Conservation (phyloP, 768 basidiomycete species). For the Rhodotorula babjevae region DNA sequence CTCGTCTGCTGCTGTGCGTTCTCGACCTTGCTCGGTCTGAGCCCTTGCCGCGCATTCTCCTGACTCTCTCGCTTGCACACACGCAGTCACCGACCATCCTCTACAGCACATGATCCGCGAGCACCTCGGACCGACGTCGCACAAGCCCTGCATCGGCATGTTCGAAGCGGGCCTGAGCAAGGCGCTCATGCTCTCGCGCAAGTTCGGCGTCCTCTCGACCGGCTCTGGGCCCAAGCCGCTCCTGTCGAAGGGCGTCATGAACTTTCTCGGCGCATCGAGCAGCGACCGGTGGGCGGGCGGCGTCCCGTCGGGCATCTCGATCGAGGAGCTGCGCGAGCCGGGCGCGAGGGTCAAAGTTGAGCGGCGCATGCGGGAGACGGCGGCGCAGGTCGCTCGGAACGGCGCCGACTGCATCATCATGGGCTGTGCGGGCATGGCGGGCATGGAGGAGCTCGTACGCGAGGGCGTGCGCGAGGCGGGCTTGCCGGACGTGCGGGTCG, state of each 20-base stretch:
- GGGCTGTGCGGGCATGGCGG: constrained; percentile 38
- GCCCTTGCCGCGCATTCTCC: neutral
- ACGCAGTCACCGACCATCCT: constrained; percentile 41
- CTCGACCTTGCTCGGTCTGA: neutral
- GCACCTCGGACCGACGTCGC: constrained; percentile 35
- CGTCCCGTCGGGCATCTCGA: constrained; percentile 28
- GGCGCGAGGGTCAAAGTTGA: constrained; percentile 24
- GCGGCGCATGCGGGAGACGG: constrained; percentile 25
- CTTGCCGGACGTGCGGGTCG: constrained; percentile 27
- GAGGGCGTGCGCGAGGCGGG: constrained; percentile 31
- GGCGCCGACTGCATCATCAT: constrained; percentile 36
- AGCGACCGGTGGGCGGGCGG: constrained; percentile 34
- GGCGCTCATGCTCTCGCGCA: constrained; percentile 21
- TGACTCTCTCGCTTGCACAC: neutral
- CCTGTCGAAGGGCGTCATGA: constrained; percentile 30
- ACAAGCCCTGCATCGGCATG: constrained; percentile 37
- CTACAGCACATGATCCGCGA: constrained; percentile 40
- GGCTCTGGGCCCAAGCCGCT: constrained; percentile 34
- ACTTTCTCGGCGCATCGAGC: constrained; percentile 31
- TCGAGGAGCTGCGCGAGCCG: constrained; percentile 27
- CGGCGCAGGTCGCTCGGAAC: constrained; percentile 18
- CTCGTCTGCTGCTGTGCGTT: constrained; percentile 40
- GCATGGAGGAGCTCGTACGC: constrained; percentile 33
- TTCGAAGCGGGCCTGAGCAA: constrained; percentile 35
- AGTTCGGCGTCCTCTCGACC: constrained; percentile 37